phyloP scores from a whole-genome alignment of 768 basidiomycete species.

The Lactarius vividus region DNA sequence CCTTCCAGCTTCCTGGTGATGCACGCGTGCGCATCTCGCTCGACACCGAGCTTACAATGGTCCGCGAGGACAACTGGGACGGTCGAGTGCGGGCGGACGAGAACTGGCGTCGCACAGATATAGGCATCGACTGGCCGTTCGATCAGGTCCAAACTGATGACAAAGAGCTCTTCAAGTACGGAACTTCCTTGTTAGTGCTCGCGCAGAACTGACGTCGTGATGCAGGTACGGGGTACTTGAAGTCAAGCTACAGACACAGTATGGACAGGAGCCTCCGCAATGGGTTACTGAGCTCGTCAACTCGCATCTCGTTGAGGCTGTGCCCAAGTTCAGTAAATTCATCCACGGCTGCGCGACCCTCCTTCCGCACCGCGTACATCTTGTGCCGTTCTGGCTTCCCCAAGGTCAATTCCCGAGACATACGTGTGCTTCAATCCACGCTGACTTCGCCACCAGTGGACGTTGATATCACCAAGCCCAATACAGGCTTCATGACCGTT shows the following conservation, averaged over 20 bases:
- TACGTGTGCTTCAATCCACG: background rate
- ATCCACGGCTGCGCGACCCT: slow-evolving; percentile 96
- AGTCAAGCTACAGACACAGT: slow-evolving; percentile 95
- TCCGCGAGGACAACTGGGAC: slow-evolving; percentile 98
- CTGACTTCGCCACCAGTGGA: slow-evolving; percentile 60
- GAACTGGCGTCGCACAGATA: slow-evolving; percentile 94
- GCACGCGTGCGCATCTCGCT: slow-evolving; percentile 98
- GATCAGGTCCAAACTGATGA: slow-evolving; percentile 70
- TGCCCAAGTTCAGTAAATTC: slow-evolving; percentile 98
- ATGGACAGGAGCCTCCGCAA: slow-evolving; percentile 90
- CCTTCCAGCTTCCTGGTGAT: slow-evolving; percentile 98
- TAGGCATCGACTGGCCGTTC: slow-evolving; percentile 92
- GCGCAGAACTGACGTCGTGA: slow-evolving; percentile 1
- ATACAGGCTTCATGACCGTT: slow-evolving; percentile 63
- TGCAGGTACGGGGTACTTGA: slow-evolving; percentile 87
- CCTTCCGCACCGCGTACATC: slow-evolving; percentile 86
- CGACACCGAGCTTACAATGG: slow-evolving; percentile 92
- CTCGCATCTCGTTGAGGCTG: slow-evolving; percentile 93
- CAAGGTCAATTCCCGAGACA: slow-evolving; percentile 57
- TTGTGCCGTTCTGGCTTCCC: slow-evolving; percentile 98
- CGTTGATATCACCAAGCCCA: slow-evolving; percentile 90
- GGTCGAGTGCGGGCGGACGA: slow-evolving; percentile 67
- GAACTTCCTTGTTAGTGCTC: background rate
- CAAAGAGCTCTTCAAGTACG: slow-evolving; percentile 86
- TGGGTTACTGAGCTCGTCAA: slow-evolving; percentile 98